Base-by-base conservation (phyloP, 106 monocot genomes). In the Phalaenopsis equestris region DNA sequence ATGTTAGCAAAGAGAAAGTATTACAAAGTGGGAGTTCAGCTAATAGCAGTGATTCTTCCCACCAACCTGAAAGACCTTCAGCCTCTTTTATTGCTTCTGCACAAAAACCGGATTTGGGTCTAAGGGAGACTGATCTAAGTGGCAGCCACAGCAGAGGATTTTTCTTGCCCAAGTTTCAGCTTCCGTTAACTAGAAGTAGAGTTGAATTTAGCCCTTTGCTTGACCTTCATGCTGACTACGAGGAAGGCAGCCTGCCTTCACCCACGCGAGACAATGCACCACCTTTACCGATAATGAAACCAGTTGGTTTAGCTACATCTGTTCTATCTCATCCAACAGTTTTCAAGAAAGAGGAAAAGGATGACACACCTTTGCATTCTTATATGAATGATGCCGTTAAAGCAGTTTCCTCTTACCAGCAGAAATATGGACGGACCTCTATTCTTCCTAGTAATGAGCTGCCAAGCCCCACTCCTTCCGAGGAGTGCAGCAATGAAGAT, bases 381-480 rank as follows among this genome's bases (percentile, higher is more conserved):
- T 90, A 90, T 80, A 83, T 86, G 49, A 91, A 85, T 5, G 93
- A 95, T 90, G 86, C 95, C 12, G 41, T 93, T 43, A 95, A 86
- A 79, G 91, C 89, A 21, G 91, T 99, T 42, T 93, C 92, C 45
- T 87, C 80, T 2, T 99, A 99, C 79, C 99, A 95, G 64, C 89
- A 99, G 86, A 92, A 91, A 64, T 90, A 90, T 83, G 82, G 85
- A 16, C 80, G 74, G 17, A 83, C 65, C 72, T 88, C 87, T 56
- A 79, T 81, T 78, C 72, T 90, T 80, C 15, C 82, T 72, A 80
- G 55, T 84, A 85, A 88, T 70, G 70, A 65, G 75, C 93, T 99
- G 15, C 93, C 93, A 17, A 99, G 99, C 76, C 99, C 99, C 38
- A 99, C 99, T 75, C 99, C 99, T 56, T 99, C 99, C 70, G 99